Evolutionary conservation across 83 land plant genomes (phyloP), one percentile per base, ranked within the genome.

Genomic region (Larix sibirica): DNA sequence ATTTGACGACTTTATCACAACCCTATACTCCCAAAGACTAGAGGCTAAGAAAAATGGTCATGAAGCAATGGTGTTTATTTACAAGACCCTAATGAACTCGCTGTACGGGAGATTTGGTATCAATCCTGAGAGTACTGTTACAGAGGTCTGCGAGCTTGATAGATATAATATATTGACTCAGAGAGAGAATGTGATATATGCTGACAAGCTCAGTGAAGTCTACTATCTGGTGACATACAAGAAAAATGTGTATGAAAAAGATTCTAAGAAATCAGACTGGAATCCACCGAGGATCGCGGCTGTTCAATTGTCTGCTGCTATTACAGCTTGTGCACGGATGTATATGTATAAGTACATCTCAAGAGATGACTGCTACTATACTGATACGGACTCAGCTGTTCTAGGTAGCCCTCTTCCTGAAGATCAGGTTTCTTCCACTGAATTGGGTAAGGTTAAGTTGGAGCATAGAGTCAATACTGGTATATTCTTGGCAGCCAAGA

Each of bases 61-160:
- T 54, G 79, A 77, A 44, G 79, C 40, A 26, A 38, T 77, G 79
- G 63, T 61, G 26, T 79, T 54, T 79, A 5, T 79, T 18, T 60
- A 79, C 47, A 47, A 58, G 81, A 79, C 50, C 23, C 81, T 79
- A 58, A 79, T 79, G 64, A 79, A 79, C 65, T 50, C 81, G 1
- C 61, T 79, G 1, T 79, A 79, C 9, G 81, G 62, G 38, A 79
- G 81, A 60, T 79, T 79, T 79, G 81, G 81, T 58, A 79, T 79
- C 1, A 79, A 79, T 60, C 81, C 81, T 56, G 26, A 20, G 60
- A 56, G 64, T 60, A 79, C 64, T 18, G 63, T 79, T 3, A 79
- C 81, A 16, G 64, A 58, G 81, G 60, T 79, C 24, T 79, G 62
- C 81, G 26, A 56, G 5, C 24, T 14, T 10, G 60, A 79, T 58